Evolutionary conservation across 306 rosid species (phyloP).

Genomic region (Boehmeria nivea): DNA sequence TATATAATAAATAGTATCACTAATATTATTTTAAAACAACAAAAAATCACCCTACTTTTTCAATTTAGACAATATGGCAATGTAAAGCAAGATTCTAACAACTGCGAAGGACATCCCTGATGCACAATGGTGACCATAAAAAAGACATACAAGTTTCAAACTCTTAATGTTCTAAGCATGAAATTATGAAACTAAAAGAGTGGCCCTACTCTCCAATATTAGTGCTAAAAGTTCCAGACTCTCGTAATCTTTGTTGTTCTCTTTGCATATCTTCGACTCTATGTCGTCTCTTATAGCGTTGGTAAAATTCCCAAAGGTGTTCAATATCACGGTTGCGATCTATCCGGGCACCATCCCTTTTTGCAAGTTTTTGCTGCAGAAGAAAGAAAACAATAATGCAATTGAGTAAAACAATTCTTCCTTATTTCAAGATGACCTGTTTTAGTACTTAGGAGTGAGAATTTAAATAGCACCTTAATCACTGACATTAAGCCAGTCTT

Average conservation of each 20-base stretch:
- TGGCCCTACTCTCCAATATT: conserved; percentile 73
- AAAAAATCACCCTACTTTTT: no score
- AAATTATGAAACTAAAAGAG: conserved; percentile 1
- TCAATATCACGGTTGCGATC: conserved; percentile 83
- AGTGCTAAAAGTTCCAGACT: conserved; percentile 78
- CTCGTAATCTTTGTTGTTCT: conserved; percentile 70
- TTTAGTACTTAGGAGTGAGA: conserved; percentile 4
- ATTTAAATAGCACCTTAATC: conserved; percentile 59
- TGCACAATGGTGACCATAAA: neutral
- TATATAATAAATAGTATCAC: no score
- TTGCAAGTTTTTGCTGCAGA: conserved; percentile 78
- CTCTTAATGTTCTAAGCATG: no score
- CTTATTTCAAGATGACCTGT: no score
- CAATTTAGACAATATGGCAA: no score
- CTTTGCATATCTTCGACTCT: conserved; percentile 76
- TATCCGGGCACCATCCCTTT: conserved; percentile 66
- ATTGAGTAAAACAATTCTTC: neutral
- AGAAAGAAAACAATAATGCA: conserved; percentile 17
- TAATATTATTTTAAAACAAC: no score
- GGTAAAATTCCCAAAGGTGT: conserved; percentile 80
- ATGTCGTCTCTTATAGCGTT: conserved; percentile 57
- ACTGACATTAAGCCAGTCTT: conserved; percentile 93
- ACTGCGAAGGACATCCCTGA: neutral
- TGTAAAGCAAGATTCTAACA: no score
- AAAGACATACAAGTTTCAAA: neutral